Evolutionary conservation across 805 yeast species (phyloP).

Genomic region (Ogataea salicorniae): DNA sequence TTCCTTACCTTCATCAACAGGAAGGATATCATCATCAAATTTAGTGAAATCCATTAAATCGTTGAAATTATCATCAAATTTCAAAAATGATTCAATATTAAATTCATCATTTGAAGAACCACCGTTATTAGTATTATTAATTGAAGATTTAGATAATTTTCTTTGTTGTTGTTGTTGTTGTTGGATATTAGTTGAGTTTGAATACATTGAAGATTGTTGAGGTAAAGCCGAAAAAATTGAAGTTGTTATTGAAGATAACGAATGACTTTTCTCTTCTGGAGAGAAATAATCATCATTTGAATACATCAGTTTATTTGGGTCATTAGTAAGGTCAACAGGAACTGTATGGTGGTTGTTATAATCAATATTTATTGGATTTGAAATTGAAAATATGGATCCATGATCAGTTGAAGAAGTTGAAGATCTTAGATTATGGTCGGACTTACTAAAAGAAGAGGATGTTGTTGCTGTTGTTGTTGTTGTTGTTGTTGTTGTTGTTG

Average conservation of each 20-base stretch:
- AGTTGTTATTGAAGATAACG: slow-evolving; percentile 21
- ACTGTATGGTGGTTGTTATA: slow-evolving; percentile 7
- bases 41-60: slow-evolving; percentile 27
- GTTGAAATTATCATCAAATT: slow-evolving; percentile 25
- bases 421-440: not conserved
- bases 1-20: not conserved
- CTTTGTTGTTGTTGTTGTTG: slow-evolving; percentile 6
- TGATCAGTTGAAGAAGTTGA: slow-evolving; percentile 10
- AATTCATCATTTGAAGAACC: slow-evolving; percentile 19
- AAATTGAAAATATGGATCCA: slow-evolving; percentile 11
- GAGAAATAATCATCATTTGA: slow-evolving; percentile 20
- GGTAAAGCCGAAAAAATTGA: slow-evolving; percentile 15
- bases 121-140: not conserved
- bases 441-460: not conserved
- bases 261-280: slow-evolving; percentile 23
- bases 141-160: not conserved
- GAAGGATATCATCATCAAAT: slow-evolving; percentile 13
- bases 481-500: slow-evolving; percentile 1
- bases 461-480: slow-evolving; percentile 1
- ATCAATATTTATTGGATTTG: slow-evolving; percentile 25
- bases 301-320: slow-evolving; percentile 1
- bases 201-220: slow-evolving; percentile 5
- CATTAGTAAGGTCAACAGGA: too few relatives aligned
- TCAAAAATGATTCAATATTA: slow-evolving; percentile 29
- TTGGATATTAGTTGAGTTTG: slow-evolving; percentile 6